Conservation (phyloP, 179 eudicot genomes). For the Nepenthes alata region DNA sequence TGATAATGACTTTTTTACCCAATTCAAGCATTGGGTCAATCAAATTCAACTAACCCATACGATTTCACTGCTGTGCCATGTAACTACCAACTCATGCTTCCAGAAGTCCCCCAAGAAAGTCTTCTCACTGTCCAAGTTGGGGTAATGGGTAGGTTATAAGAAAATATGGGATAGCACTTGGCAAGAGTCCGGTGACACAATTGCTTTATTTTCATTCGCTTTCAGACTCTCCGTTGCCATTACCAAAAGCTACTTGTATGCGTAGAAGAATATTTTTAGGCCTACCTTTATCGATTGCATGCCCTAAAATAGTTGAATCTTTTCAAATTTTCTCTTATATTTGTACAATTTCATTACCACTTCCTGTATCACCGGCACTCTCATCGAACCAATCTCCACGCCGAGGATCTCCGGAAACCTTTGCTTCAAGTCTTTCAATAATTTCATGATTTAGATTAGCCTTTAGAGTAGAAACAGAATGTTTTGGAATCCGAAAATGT, state of each 20-base stretch:
- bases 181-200: conserved; percentile 19
- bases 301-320: conserved; percentile 55
- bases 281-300: conserved; percentile 63
- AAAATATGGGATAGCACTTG: conserved; percentile 48
- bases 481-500: conserved; percentile 29
- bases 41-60: background rate
- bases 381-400: conserved; percentile 65
- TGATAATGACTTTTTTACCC: too few relatives aligned
- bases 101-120: conserved; percentile 64
- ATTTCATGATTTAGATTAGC: conserved; percentile 35
- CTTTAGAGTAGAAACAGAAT: conserved; percentile 58
- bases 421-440: conserved; percentile 46
- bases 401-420: conserved; percentile 49
- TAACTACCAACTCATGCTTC: conserved; percentile 25
- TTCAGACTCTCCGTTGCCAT: conserved; percentile 58
- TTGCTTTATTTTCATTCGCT: conserved; percentile 31
- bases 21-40: too few relatives aligned
- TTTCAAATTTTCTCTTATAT: conserved; percentile 28
- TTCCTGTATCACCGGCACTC: conserved; percentile 66
- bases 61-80: background rate
- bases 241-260: conserved; percentile 54
- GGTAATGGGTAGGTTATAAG: conserved; percentile 72
- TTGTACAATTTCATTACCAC: conserved; percentile 55
- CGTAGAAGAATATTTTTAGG: conserved; percentile 49
- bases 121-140: conserved; percentile 80